phyloP scores from a whole-genome alignment of 2,329 filamentous ascomycete genomes.

The Clonostachys rhizophaga region DNA sequence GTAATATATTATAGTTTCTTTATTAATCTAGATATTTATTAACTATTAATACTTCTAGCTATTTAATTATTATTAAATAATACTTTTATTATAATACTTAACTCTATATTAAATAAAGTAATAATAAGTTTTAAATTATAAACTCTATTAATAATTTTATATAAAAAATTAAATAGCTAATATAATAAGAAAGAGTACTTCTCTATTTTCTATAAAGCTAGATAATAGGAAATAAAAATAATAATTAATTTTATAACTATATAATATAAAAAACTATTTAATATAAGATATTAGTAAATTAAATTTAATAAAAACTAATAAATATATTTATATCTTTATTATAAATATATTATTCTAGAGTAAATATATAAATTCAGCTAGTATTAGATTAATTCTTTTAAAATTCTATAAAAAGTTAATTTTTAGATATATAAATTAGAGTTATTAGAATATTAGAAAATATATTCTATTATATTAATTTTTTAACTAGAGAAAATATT shows the following conservation, averaged over 20 bases:
- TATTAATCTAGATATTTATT: background rate
- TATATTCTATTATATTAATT: background rate
- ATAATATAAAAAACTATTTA: background rate
- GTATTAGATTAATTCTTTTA: background rate
- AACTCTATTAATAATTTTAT: background rate
- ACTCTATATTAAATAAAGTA: background rate
- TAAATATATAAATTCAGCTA: background rate
- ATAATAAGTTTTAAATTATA: background rate
- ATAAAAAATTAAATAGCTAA: background rate
- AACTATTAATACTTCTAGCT: background rate
- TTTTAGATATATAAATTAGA: background rate
- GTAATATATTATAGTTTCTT: background rate
- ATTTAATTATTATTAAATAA: background rate
- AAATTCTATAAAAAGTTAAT: background rate
- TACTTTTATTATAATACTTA: background rate
- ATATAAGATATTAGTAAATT: background rate
- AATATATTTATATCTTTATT: background rate
- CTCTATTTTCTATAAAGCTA: background rate
- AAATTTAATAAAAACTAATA: background rate
- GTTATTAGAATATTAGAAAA: background rate
- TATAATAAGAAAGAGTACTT: background rate
- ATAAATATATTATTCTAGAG: background rate
- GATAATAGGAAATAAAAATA: background rate
- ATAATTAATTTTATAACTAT: background rate
- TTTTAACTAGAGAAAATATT: background rate